These are phyloP conservation scores for Dipteronia sinensis DNA, from an alignment of 345 rosid genomes.

Conservation along the genomic window DNA sequence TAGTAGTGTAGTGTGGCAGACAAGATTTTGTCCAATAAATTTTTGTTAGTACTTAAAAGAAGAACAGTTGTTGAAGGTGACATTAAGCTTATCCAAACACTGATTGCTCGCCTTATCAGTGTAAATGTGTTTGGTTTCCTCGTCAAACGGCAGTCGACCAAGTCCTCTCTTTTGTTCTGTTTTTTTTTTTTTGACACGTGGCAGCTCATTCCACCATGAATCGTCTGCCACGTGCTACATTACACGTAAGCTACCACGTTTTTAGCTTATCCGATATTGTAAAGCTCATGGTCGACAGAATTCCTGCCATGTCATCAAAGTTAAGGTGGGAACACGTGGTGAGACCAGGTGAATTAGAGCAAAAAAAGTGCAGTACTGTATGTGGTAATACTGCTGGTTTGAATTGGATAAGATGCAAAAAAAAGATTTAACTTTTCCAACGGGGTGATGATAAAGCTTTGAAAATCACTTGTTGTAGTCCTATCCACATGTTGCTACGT, in stretches of 20 bases:
- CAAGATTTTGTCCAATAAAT: neutral
- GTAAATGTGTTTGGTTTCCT: conserved; percentile 38
- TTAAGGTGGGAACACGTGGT: conserved; percentile 18
- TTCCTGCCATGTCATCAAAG: conserved; percentile 30
- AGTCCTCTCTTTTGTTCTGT: neutral
- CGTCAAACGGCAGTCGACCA: conserved; percentile 22
- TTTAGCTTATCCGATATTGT: conserved; percentile 38
- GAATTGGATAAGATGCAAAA: too few relatives aligned
- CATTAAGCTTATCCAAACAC: conserved; percentile 41
- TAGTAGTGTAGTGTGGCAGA: too few relatives aligned
- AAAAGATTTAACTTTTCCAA: too few relatives aligned
- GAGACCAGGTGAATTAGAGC: too few relatives aligned
- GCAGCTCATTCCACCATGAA: conserved; percentile 20
- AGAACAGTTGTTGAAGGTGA: conserved; percentile 20
- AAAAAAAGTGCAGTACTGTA: too few relatives aligned
- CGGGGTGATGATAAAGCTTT: too few relatives aligned
- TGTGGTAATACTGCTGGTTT: too few relatives aligned
- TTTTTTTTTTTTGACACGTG: conserved; percentile 27
- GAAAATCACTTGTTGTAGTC: neutral
- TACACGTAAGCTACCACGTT: conserved; percentile 40
- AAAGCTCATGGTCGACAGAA: conserved; percentile 32
- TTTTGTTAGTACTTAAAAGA: neutral
- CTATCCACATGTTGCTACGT: neutral
- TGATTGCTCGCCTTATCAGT: neutral
- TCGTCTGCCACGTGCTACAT: conserved; percentile 24